Evolutionary conservation across 352 stramenopile genomes (phyloP), one percentile per base, ranked within the genome.

Genomic region (Pythium rishiriense): DNA sequence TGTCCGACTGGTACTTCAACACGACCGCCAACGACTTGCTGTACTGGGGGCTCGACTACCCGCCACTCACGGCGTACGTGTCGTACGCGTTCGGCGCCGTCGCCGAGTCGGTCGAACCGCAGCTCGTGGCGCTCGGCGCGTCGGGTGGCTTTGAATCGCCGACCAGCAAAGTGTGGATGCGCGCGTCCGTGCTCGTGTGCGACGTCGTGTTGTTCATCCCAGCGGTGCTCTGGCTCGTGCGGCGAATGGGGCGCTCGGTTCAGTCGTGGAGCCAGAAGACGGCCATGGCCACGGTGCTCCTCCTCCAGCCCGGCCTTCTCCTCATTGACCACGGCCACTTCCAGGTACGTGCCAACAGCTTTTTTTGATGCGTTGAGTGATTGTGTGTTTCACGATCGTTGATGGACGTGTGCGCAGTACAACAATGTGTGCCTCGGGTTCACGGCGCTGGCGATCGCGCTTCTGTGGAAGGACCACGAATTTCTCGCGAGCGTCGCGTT

Each of bases 271-370:
- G 85, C 52, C 87, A 80, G 82, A 81, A 81, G 14, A 76, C 74
- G 33, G 75, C 72, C 14, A 85, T 89, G 45, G 75, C 76, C 0
- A 79, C 37, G 12, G 17, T 90, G 6, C 64, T 93, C 47, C 74
- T 97, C 14, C 74, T 97, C 25, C 81, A 96, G 65, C 97, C 97
- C 1, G 74, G 87, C 14, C 60, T 98, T 5, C 62, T 99, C 52
- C 78, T 99, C 11, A 97, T 99, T 64, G 97, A 99, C 72, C 96
- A 99, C 70, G 97, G 97, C n/a, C 97, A 99, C 74, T 99, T 99
- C 74, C 97, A 99, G 75, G 85, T 93, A 74, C 11, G 51, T 29
- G 19, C 15, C 33, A 9, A 12, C 31, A 37, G 31, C 11, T 12
- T 37, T 37, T 6, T 12, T 12, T 12, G 31, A 37, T 37, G 31